Conservation (phyloP, 108 stramenopile species). For the Cyclotella distinguenda region DNA sequence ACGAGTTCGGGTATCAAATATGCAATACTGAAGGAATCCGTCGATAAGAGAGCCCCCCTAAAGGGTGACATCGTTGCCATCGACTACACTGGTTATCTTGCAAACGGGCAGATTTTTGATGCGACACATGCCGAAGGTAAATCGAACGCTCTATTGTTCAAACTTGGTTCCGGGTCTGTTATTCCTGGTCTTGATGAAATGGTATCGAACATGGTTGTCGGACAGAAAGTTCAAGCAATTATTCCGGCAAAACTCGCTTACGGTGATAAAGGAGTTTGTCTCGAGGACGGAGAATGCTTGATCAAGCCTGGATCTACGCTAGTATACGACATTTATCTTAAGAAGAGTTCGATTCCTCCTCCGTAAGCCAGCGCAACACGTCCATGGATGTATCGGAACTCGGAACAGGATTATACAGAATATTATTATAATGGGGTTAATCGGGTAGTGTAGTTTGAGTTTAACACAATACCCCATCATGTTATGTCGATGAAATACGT, state of each 20-base stretch:
- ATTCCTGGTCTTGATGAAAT: constrained; percentile 80
- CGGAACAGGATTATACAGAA: not conserved
- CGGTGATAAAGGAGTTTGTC: constrained; percentile 80
- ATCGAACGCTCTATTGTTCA: constrained; percentile 71
- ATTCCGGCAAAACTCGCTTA: constrained; percentile 80
- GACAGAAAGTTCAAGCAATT: constrained; percentile 86
- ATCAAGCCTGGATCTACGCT: constrained; percentile 84
- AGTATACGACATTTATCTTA: constrained; percentile 81
- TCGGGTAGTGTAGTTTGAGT: not conserved
- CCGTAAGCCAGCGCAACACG: constrained; percentile 54
- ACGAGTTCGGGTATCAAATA: constrained; percentile 71
- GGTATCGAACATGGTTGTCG: constrained; percentile 73
- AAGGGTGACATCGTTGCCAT: constrained; percentile 80
- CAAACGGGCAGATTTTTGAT: constrained; percentile 83
- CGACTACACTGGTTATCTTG: constrained; percentile 85
- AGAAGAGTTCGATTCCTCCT: constrained; percentile 80
- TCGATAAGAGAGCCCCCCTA: constrained; percentile 50
- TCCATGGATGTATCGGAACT: not conserved
- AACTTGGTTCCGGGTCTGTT: constrained; percentile 71
- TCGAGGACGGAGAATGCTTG: constrained; percentile 83
- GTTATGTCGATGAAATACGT: constrained; percentile 1
- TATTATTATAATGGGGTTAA: not conserved
- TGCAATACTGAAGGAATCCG: constrained; percentile 56
- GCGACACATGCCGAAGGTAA: constrained; percentile 85
- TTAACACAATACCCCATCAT: not conserved